These are phyloP conservation scores for Neobulgaria alba DNA, from an alignment of 2,329 filamentous ascomycete species.

Conservation along the genomic window DNA sequence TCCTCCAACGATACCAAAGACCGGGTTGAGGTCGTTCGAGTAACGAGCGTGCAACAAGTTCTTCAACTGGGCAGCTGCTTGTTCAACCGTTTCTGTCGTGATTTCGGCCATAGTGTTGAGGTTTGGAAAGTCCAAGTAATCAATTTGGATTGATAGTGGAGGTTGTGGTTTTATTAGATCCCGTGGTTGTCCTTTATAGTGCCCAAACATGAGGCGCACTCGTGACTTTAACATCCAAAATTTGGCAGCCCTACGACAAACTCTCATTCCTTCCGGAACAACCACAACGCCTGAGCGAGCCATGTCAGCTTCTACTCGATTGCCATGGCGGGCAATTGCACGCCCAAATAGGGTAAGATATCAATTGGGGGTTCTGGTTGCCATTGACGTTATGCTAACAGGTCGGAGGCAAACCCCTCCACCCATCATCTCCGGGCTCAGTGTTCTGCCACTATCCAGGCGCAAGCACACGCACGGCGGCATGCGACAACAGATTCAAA, in stretches of 20 bases:
- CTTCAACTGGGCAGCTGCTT: conserved; percentile 4
- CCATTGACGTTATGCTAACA: conserved; percentile 2
- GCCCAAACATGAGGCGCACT: too few species aligned
- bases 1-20: conserved; percentile 14
- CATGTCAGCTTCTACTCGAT: conserved; percentile 17
- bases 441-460: neutral
- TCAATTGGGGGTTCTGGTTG: neutral
- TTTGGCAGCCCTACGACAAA: too few species aligned
- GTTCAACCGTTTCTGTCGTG: conserved; percentile 3
- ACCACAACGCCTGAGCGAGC: conserved; percentile 19
- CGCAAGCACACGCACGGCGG: neutral
- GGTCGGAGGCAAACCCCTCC: conserved; percentile 2
- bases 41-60: conserved; percentile 1
- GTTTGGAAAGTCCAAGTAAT: too few species aligned
- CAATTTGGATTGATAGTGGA: too few species aligned
- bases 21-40: conserved; percentile 6
- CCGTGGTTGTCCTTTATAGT: too few species aligned
- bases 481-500: neutral
- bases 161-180: too few species aligned
- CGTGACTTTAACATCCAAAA: too few species aligned
- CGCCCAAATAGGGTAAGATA: conserved; percentile 12
- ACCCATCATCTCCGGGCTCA: conserved; percentile 2
- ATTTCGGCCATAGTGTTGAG: too few species aligned
- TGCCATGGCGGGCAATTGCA: conserved; percentile 19
- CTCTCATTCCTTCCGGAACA: neutral